These are phyloP conservation scores for Acanthamoeba healyi DNA, from an alignment of 208 protist genomes.

Conservation along the genomic window DNA sequence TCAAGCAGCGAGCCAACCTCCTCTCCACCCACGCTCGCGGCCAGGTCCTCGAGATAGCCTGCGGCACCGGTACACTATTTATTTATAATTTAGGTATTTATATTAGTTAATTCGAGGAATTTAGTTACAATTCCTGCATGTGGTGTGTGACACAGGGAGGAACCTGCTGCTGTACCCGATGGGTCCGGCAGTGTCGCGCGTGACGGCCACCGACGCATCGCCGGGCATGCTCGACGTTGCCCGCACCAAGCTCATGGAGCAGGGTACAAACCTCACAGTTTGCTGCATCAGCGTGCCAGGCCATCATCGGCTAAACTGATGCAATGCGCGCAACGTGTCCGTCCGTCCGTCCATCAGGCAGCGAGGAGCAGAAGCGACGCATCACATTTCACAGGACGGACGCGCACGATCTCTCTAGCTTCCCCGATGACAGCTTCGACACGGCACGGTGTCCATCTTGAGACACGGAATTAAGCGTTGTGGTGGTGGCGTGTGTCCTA, in stretches of 20 bases:
- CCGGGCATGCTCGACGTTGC: conserved; percentile 3
- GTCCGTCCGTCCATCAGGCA: no score
- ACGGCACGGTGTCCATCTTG: background rate
- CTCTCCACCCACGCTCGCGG: background rate
- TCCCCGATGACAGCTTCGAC: conserved; percentile 27
- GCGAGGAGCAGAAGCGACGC: conserved; percentile 9
- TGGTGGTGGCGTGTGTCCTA: no score
- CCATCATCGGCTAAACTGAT: background rate
- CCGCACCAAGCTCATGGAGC: conserved; percentile 9
- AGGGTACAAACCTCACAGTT: no score
- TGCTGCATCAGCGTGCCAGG: background rate
- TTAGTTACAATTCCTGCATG: background rate
- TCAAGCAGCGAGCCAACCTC: background rate
- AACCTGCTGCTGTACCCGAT: conserved; percentile 19
- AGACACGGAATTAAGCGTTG: no score
- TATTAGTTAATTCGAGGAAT: background rate
- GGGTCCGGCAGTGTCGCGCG: background rate
- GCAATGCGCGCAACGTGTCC: no score
- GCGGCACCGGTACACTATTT: conserved; percentile 10
- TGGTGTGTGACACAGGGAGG: background rate
- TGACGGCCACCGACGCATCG: background rate
- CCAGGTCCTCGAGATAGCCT: background rate
- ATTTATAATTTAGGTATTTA: background rate
- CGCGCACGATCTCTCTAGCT: conserved; percentile 42
- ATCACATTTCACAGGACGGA: background rate